Evolutionary conservation across 2,329 filamentous ascomycete genomes (phyloP).

Genomic region (Penicillium expansum): DNA sequence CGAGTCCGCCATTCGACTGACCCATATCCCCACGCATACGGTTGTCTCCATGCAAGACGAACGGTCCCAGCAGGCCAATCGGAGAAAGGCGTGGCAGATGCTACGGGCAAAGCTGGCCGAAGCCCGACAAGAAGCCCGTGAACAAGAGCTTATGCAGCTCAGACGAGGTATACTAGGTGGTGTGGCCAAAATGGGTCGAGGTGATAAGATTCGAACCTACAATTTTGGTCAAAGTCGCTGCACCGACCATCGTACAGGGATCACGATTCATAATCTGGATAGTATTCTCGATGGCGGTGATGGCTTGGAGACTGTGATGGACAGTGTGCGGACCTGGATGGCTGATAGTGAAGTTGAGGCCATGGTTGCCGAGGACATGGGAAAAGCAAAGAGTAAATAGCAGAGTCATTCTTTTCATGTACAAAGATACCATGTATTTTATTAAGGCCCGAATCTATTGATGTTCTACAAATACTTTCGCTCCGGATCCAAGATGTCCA

Average conservation of each 20-base stretch:
- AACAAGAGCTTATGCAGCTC: conserved; percentile 73
- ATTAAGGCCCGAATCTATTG: conserved; percentile 9
- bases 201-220: conserved; percentile 92
- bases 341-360: conserved; percentile 70
- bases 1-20: conserved; percentile 90
- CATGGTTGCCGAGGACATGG: conserved; percentile 64
- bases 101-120: conserved; percentile 80
- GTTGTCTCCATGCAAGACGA: conserved; percentile 91
- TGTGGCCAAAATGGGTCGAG: conserved; percentile 76
- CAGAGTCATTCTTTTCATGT: not conserved
- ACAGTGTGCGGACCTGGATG: conserved; percentile 74
- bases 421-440: conserved; percentile 21
- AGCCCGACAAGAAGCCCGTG: conserved; percentile 72
- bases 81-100: conserved; percentile 81
- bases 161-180: conserved; percentile 75
- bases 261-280: conserved; percentile 76
- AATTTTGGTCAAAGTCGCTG: conserved; percentile 77
- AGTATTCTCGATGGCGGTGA: conserved; percentile 75
- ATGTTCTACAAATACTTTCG: conserved; percentile 68
- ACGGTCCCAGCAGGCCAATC: conserved; percentile 84
- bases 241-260: conserved; percentile 80
- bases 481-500: conserved; percentile 77
- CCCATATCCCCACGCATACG: conserved; percentile 81
- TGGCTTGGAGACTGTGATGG: conserved; percentile 70
- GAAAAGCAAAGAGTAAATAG: conserved; percentile 25